Evolutionary conservation across 768 basidiomycete genomes (phyloP), one percentile per base, ranked within the genome.

Genomic region (Naganishia friedmannii): DNA sequence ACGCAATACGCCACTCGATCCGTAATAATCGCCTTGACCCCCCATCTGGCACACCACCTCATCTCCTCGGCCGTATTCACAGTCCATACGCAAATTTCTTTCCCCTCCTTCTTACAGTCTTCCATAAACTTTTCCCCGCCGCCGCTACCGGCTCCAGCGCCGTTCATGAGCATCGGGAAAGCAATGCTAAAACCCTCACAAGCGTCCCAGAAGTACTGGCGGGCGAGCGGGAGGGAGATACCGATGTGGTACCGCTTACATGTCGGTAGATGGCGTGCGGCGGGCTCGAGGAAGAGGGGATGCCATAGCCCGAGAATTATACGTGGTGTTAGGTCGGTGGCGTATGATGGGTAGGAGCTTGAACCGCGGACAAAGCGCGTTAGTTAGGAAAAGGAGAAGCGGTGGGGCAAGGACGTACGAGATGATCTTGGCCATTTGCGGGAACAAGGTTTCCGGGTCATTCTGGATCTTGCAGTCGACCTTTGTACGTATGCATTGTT

Each of bases 301-400:
- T 82, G 82, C 82, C 82, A 82, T 12, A 82, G 76, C 29, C 81
- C 82, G 39, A 82, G 72, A 53, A 82, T 79, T 12, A 82, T 65
- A 0, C 82, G 76, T n/a, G 81, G 76, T 15, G 75, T 75, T 21
- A 80, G 77, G 12, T 55, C 21, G 31, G 73, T 75, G 37, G 77
- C 70, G 72, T 73, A 77, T 45, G 74, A 37, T 31, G 69, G 45
- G 70, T 78, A 70, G 53, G 66, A 37, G 53, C 70, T 42, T 39
- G 19, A 58, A 29, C 12, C 21, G 34, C 57, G 23, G n/a, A n/a
- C n/a, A n/a, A 56, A 46, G 26, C 34, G 17, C 9, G 51, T 65
- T 19, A 26, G 56, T 37, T 37, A 37, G 26, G 3, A 46, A 17
- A 17, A 46, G 45, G 45, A 46, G 34, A 19, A 28, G 28, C 26